Conservation (phyloP, 352 stramenopile genomes). For the Phytopythium aichiense region DNA sequence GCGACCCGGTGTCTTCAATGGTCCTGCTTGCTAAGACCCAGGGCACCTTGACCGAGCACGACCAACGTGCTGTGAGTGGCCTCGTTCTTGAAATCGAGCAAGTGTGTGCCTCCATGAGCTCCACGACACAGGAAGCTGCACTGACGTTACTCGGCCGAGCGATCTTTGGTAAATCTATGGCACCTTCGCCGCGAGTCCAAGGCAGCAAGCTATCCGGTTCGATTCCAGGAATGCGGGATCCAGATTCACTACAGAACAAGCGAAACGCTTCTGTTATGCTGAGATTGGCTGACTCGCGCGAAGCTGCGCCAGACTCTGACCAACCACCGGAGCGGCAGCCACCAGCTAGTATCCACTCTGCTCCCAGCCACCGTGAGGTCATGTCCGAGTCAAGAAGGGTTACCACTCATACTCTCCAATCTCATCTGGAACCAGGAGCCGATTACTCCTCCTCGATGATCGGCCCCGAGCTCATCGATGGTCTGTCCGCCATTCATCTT, state of each 20-base stretch:
- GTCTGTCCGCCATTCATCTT: too few relatives aligned
- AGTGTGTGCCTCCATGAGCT: constrained; percentile 31
- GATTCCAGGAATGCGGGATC: neutral
- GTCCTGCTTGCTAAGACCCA: neutral
- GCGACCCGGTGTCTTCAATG: neutral
- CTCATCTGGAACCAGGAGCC: neutral
- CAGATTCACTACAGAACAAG: neutral
- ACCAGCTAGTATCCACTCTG: neutral
- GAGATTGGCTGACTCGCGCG: neutral
- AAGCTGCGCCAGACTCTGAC: neutral
- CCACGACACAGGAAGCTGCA: neutral
- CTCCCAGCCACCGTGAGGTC: neutral
- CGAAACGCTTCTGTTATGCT: neutral
- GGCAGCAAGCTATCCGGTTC: neutral
- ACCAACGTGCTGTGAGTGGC: constrained; percentile 29
- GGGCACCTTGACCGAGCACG: constrained; percentile 16
- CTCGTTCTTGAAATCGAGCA: constrained; percentile 49
- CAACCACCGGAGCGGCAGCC: neutral
- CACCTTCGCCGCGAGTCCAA: neutral
- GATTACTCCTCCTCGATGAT: neutral
- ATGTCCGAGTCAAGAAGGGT: neutral
- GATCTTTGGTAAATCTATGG: neutral
- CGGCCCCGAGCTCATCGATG: neutral
- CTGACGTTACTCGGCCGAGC: neutral
- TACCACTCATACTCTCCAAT: neutral